phyloP scores from a whole-genome alignment of 495 filamentous ascomycete genomes.

The Aspergillus panamensis region DNA sequence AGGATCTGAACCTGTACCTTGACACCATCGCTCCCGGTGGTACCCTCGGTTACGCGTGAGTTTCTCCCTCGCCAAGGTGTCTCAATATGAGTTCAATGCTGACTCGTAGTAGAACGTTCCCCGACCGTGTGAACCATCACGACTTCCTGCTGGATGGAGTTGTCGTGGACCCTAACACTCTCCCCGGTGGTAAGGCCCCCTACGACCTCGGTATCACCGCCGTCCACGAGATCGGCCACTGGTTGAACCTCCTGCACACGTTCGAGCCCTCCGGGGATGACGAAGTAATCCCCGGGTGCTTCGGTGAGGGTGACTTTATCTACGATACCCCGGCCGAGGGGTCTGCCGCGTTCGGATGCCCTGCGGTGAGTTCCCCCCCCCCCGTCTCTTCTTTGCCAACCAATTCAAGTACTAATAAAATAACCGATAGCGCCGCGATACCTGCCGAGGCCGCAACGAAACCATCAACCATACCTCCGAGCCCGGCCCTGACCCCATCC shows the following conservation, averaged over 20 bases:
- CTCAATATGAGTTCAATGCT: background rate
- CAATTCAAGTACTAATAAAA: no score
- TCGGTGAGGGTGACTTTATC: conserved; percentile 13
- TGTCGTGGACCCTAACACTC: conserved; percentile 11
- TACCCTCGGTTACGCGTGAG: conserved; percentile 13
- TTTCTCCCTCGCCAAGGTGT: background rate
- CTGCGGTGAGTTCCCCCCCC: background rate
- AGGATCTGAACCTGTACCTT: conserved; percentile 10
- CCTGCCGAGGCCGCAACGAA: conserved; percentile 5
- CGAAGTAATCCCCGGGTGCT: conserved; percentile 3
- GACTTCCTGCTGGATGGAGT: conserved; percentile 14
- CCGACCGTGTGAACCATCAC: background rate
- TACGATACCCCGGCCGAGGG: conserved; percentile 13
- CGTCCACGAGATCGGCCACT: conserved; percentile 17
- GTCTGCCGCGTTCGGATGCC: conserved; percentile 2
- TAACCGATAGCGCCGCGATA: background rate
- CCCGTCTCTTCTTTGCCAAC: background rate
- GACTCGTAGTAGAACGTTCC: conserved; percentile 5
- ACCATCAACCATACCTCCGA: background rate
- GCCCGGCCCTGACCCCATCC: conserved; percentile 9
- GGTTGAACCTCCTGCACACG: conserved; percentile 16
- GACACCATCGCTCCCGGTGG: conserved; percentile 9
- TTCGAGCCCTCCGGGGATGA: conserved; percentile 7
- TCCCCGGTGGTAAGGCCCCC: conserved; percentile 9
- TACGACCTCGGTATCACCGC: conserved; percentile 15